Conservation (phyloP, 257 asterid genomes). For the Nicotiana noctiflora region DNA sequence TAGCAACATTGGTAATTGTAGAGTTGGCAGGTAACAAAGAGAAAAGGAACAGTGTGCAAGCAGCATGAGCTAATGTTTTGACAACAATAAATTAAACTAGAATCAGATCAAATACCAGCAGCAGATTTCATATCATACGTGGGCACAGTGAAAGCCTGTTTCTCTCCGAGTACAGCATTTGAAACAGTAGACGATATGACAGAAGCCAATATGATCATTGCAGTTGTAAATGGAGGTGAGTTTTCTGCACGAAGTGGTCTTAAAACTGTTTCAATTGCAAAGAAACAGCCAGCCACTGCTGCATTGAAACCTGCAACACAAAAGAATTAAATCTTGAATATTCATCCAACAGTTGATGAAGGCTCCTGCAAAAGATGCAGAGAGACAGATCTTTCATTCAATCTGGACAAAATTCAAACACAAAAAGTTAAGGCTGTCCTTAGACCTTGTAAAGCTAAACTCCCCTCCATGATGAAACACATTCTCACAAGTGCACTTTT, state of each 20-base stretch:
- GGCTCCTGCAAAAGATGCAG: background rate
- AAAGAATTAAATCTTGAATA: background rate
- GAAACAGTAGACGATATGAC: constrained; percentile 98
- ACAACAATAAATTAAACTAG: constrained; percentile 23
- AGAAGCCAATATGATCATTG: constrained; percentile 97
- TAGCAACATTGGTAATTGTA: background rate
- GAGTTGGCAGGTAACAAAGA: background rate
- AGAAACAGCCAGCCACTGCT: constrained; percentile 98
- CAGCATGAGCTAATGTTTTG: background rate
- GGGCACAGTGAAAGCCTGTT: constrained; percentile 98
- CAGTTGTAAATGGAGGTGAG: constrained; percentile 99
- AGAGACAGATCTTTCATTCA: background rate
- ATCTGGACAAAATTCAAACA: background rate
- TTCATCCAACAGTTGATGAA: background rate
- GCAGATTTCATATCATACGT: constrained; percentile 99
- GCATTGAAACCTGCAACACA: constrained; percentile 84
- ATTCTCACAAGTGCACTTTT: background rate
- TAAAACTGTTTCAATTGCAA: constrained; percentile 96
- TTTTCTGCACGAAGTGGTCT: constrained; percentile 98
- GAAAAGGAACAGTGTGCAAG: background rate
- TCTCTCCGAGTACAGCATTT: constrained; percentile 97
- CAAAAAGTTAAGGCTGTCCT: background rate
- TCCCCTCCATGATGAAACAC: background rate
- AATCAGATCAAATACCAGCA: constrained; percentile 91
- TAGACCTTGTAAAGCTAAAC: background rate